These are phyloP conservation scores for Excoecaria agallocha DNA, from an alignment of 345 rosid genomes.

Conservation along the genomic window DNA sequence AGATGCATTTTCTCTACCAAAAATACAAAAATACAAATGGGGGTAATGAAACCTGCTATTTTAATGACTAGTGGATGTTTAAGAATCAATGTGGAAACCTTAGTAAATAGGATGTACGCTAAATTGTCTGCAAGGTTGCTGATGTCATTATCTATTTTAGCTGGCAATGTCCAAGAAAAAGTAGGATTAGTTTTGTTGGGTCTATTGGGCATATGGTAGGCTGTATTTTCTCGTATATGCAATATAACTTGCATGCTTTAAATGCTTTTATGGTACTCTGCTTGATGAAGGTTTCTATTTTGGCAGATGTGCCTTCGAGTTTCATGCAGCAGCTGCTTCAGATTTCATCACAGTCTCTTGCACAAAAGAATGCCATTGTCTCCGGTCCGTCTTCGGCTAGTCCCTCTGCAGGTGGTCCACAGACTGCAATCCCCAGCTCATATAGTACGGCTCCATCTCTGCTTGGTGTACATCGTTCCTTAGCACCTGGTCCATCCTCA, in stretches of 20 bases:
- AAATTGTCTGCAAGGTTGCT: neutral
- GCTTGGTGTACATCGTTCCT: slow-evolving; percentile 18
- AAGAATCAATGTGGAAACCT: neutral
- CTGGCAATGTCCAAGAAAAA: neutral
- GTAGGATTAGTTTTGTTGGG: neutral
- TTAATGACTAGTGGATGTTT: neutral
- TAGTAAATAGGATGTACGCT: neutral
- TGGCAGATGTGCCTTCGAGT: slow-evolving; percentile 39
- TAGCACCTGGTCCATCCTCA: neutral
- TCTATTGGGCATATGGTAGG: neutral
- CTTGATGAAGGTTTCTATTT: neutral
- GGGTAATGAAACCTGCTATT: neutral
- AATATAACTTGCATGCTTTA: too few species aligned
- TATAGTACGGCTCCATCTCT: too few species aligned
- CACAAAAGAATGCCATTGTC: slow-evolving; percentile 24
- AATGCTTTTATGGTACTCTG: neutral
- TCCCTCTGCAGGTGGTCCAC: slow-evolving; percentile 9
- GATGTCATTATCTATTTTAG: neutral
- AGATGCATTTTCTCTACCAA: too few species aligned
- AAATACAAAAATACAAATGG: neutral
- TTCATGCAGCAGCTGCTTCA: slow-evolving; percentile 36
- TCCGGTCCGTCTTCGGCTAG: slow-evolving; percentile 25
- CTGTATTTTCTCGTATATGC: too few species aligned
- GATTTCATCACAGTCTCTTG: slow-evolving; percentile 27
- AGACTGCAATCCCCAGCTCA: too few species aligned